Conservation (phyloP, 805 yeast species). For the Nakazawaea holstii region DNA sequence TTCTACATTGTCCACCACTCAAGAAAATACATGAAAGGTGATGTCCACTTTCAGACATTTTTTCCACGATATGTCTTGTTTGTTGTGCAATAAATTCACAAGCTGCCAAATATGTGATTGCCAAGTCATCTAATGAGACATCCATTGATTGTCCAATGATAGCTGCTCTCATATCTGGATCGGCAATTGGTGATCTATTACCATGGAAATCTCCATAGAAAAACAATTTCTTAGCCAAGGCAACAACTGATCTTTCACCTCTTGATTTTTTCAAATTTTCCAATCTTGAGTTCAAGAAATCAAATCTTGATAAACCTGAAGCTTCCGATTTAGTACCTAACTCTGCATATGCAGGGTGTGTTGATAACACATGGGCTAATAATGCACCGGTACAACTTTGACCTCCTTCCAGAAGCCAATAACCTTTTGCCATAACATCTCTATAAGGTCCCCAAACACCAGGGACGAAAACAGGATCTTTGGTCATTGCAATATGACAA, state of each 20-base stretch:
- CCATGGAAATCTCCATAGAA: slow-evolving; percentile 97
- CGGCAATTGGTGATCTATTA: slow-evolving; percentile 96
- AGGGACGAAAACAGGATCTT: slow-evolving; percentile 80
- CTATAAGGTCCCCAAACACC: slow-evolving; percentile 99
- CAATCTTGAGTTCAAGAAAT: slow-evolving; percentile 69
- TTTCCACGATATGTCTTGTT: slow-evolving; percentile 89
- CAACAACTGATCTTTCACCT: slow-evolving; percentile 65
- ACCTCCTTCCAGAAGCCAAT: slow-evolving; percentile 99
- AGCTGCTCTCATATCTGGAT: slow-evolving; percentile 86
- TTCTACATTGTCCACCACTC: slow-evolving; percentile 97
- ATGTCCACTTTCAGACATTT: slow-evolving; percentile 80
- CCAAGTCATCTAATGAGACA: slow-evolving; percentile 74
- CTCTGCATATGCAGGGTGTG: slow-evolving; percentile 84
- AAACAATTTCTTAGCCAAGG: slow-evolving; percentile 78
- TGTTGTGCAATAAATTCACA: slow-evolving; percentile 98
- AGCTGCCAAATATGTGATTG: slow-evolving; percentile 83
- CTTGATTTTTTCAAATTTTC: slow-evolving; percentile 57
- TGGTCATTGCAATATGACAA: slow-evolving; percentile 86
- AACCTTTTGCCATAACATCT: slow-evolving; percentile 84
- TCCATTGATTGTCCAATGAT: slow-evolving; percentile 94
- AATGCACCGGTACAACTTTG: slow-evolving; percentile 96
- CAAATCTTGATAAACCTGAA: slow-evolving; percentile 71
- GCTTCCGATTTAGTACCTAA: slow-evolving; percentile 63
- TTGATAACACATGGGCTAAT: slow-evolving; percentile 77
- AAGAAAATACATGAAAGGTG: slow-evolving; percentile 68